These are phyloP conservation scores for Aspergillus spinulosporus DNA, from an alignment of 2,329 filamentous ascomycete genomes.

Conservation along the genomic window DNA sequence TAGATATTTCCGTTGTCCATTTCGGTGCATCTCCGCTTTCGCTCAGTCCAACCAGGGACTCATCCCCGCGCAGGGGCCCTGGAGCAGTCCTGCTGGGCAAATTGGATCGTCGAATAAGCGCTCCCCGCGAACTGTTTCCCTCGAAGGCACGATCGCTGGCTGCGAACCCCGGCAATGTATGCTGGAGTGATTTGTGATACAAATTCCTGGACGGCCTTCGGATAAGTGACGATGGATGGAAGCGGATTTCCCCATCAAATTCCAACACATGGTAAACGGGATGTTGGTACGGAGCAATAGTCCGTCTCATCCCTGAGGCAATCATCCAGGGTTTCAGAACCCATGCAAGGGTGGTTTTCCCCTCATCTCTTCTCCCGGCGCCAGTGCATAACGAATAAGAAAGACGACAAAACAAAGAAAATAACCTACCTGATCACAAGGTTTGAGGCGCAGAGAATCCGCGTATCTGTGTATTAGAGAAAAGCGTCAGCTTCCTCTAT, in stretches of 20 bases:
- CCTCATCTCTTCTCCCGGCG: background rate
- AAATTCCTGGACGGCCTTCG: background rate
- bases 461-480: background rate
- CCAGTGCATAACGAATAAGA: background rate
- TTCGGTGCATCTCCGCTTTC: constrained; percentile 5
- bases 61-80: constrained; percentile 16
- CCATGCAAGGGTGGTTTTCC: constrained; percentile 7
- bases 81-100: constrained; percentile 12
- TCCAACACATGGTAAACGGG: background rate
- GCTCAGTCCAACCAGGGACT: constrained; percentile 10
- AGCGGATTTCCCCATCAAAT: background rate
- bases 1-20: background rate
- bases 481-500: constrained; percentile 1
- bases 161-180: constrained; percentile 5
- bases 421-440: background rate
- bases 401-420: background rate
- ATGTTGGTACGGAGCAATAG: background rate
- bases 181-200: background rate
- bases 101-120: constrained; percentile 19
- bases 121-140: constrained; percentile 18
- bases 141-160: constrained; percentile 10
- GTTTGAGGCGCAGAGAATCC: background rate
- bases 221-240: background rate
- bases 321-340: background rate
- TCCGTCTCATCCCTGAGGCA: background rate